phyloP scores from a whole-genome alignment of 176 grass and related monocot genomes.

The Pharus latifolius region DNA sequence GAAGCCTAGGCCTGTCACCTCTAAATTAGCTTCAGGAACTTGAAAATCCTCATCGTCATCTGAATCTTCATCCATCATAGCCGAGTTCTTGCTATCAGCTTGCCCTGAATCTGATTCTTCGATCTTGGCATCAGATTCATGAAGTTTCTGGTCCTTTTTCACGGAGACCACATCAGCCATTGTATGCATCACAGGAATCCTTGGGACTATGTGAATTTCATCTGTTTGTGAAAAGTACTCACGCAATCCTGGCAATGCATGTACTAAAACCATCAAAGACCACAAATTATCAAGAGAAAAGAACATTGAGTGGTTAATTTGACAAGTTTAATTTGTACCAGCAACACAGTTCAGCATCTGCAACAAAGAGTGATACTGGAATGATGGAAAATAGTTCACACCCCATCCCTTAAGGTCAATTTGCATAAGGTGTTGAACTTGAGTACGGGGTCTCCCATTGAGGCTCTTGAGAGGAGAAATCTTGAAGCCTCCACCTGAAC shows the following conservation, averaged over 20 bases:
- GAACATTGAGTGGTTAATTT: neutral
- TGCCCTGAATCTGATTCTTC: constrained; percentile 19
- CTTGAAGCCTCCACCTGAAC: constrained; percentile 92
- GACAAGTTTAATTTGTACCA: constrained; percentile 37
- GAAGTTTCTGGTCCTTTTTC: constrained; percentile 41
- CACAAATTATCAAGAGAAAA: neutral
- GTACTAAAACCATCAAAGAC: neutral
- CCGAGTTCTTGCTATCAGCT: constrained; percentile 24
- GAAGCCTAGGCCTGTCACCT: constrained; percentile 33
- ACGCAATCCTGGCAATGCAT: constrained; percentile 69
- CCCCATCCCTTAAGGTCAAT: constrained; percentile 98
- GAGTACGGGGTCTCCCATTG: constrained; percentile 58
- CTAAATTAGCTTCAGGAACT: constrained; percentile 37
- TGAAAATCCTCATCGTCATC: constrained; percentile 95
- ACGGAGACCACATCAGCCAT: constrained; percentile 26
- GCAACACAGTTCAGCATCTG: constrained; percentile 97
- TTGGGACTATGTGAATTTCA: constrained; percentile 49
- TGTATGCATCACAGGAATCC: constrained; percentile 73
- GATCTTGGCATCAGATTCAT: constrained; percentile 18
- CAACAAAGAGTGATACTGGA: constrained; percentile 91
- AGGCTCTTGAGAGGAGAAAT: constrained; percentile 81
- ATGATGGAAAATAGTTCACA: constrained; percentile 63
- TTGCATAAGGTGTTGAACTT: constrained; percentile 98
- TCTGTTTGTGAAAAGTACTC: constrained; percentile 90
- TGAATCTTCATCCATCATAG: constrained; percentile 70